Evolutionary conservation across 2,329 filamentous ascomycete species (phyloP).

Genomic region (Colletotrichum australisinense): DNA sequence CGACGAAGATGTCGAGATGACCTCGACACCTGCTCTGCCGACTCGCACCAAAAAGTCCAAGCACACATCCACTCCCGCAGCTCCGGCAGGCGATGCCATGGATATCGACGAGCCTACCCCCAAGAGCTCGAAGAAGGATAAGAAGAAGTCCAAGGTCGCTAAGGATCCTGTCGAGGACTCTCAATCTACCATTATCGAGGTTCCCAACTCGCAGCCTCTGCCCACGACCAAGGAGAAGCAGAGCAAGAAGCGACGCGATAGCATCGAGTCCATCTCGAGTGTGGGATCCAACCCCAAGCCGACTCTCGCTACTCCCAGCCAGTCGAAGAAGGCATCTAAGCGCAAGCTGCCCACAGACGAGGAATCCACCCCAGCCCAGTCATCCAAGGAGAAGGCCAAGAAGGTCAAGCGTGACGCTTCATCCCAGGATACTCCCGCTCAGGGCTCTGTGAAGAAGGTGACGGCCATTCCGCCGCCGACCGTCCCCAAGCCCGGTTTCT

Average conservation of each 20-base stretch:
- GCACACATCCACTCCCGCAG: slow-evolving; percentile 37
- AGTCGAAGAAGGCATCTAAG: slow-evolving; percentile 35
- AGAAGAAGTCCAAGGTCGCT: slow-evolving; percentile 44
- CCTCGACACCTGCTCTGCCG: slow-evolving; percentile 47
- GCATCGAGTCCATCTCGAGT: slow-evolving; percentile 34
- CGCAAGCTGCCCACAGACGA: slow-evolving; percentile 46
- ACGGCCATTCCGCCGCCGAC: slow-evolving; percentile 47
- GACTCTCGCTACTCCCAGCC: slow-evolving; percentile 11
- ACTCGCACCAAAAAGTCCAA: slow-evolving; percentile 48
- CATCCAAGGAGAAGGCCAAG: slow-evolving; percentile 52
- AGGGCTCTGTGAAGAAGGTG: slow-evolving; percentile 43
- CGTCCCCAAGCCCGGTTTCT: slow-evolving; percentile 40
- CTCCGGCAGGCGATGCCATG: slow-evolving; percentile 42
- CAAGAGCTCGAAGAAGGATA: slow-evolving; percentile 44
- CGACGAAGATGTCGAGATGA: slow-evolving; percentile 59
- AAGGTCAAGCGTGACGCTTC: slow-evolving; percentile 45
- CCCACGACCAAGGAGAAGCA: slow-evolving; percentile 45
- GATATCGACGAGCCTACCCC: slow-evolving; percentile 33
- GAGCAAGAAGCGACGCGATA: slow-evolving; percentile 45
- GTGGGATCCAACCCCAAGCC: slow-evolving; percentile 19
- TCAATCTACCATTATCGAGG: slow-evolving; percentile 23
- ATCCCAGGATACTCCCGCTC: slow-evolving; percentile 3
- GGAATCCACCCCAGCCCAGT: slow-evolving; percentile 47
- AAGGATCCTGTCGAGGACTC: slow-evolving; percentile 8
- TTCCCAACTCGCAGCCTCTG: slow-evolving; percentile 34